Base-by-base conservation (phyloP, 345 rosid genomes). In the Nephelium lappaceum region DNA sequence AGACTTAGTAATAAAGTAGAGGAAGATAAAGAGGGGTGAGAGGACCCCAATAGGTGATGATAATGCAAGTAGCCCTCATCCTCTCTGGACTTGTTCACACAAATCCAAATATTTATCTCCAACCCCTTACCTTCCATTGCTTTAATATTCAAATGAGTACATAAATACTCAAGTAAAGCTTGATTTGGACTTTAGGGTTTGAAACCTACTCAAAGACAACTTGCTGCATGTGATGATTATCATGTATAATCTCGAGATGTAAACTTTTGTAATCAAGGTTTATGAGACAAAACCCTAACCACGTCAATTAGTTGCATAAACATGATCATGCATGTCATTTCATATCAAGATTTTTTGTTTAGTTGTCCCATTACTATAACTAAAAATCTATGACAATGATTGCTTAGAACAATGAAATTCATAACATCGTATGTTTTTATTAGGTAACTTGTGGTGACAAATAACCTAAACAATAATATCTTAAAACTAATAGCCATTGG, bases 21-120 rank as follows among this genome's bases (percentile, higher is more conserved):
- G 60, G 12, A 16, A 38, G 83, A 63, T 51, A 76, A 67, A 73
- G 82, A 72, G 67, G 23, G 61, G 41, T 7, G 41, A 45, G 41
- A 49, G 84, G 86, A 60, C 72, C 75, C 88, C 86, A 75, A 2
- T 15, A 8, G 70, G 67, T 71, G 69, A 81, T 74, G 72, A 77
- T 82, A 79, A 78, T 85, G 88, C 85, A 82, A 77, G 88, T 87
- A 67, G 86, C 87, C 84, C 76, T 85, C 90, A 84, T 84, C 89
- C 84, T 81, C 85, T 73, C 87, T 84, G 90, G 85, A 78, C 47
- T 73, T 78, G 87, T 71, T 80, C 85, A 87, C 85, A 69, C 77
- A 42, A 53, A 16, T n/a, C 76, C 71, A 25, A 69, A 75, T 61
- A 7, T 65, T 49, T 63, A 23, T 68, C 65, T 57, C 9, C 42